These are phyloP conservation scores for Agaricus subrufescens DNA, from an alignment of 768 basidiomycete genomes.

Conservation along the genomic window DNA sequence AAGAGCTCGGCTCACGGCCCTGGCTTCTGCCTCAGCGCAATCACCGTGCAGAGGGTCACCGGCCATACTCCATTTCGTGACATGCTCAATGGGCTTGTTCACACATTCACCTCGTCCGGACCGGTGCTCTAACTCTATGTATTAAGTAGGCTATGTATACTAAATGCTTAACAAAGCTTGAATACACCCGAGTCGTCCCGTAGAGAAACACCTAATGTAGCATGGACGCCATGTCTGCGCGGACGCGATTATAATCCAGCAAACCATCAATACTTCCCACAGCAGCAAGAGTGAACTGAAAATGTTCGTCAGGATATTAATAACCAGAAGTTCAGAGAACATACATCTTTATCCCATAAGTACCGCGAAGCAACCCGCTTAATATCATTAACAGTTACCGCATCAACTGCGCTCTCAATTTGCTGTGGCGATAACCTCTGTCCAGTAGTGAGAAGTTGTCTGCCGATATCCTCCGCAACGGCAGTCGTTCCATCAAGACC, in stretches of 20 bases:
- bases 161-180: no score
- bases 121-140: no score
- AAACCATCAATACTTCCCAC: constrained; percentile 89
- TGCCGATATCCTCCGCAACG: constrained; percentile 97
- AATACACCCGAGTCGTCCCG: no score
- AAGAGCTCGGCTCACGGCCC: no score
- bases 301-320: constrained; percentile 11
- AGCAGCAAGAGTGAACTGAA: constrained; percentile 70
- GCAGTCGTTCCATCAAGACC: constrained; percentile 94
- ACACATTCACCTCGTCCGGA: no score
- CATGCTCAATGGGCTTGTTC: no score
- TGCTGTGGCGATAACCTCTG: constrained; percentile 87
- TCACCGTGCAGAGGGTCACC: no score
- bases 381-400: constrained; percentile 84
- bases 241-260: constrained; percentile 90
- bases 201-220: constrained; percentile 44
- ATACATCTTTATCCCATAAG: constrained; percentile 93
- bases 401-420: constrained; percentile 90
- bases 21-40: no score
- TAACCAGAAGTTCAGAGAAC: constrained; percentile 21
- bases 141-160: no score
- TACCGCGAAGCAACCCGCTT: constrained; percentile 94
- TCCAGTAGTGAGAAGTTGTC: constrained; percentile 94
- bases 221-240: constrained; percentile 79
- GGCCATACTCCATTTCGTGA: no score